A percentile compares a stretch with the other conserved stretches of the same genome.
These are phyloP conservation scores for Pythium dissotocum DNA, from an alignment of 352 stramenopile genomes.

Conservation along the genomic window DNA sequence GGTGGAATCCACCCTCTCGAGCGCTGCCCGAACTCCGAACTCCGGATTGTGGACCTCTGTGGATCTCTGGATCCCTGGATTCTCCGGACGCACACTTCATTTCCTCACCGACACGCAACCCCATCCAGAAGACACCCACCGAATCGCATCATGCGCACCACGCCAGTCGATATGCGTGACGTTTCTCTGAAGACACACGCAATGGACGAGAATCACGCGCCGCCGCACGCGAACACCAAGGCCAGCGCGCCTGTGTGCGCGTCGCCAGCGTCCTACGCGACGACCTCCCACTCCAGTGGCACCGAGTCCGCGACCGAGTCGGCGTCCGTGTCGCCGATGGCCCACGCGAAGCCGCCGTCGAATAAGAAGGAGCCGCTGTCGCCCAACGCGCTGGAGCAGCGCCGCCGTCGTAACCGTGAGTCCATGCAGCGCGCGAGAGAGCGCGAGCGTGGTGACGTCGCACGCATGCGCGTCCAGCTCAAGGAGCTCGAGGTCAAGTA, in stretches of 20 bases:
- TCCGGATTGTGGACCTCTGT: not conserved
- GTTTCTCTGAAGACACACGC: not conserved
- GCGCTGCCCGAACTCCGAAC: not conserved
- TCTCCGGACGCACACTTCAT: not conserved
- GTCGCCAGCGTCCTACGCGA: not conserved
- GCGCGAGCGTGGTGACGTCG: slow-evolving; percentile 38
- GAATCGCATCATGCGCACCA: not conserved
- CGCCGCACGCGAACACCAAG: not conserved
- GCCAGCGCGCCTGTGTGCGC: not conserved
- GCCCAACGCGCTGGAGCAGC: slow-evolving; percentile 33
- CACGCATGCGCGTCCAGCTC: slow-evolving; percentile 34
- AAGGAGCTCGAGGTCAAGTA: slow-evolving; percentile 44
- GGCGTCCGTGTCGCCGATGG: slow-evolving; percentile 1
- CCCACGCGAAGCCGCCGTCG: not conserved
- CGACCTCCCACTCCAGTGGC: slow-evolving; percentile 13
- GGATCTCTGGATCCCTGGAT: not conserved
- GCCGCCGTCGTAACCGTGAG: slow-evolving; percentile 45
- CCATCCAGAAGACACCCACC: not conserved
- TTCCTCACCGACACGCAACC: not conserved
- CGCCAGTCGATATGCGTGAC: not conserved
- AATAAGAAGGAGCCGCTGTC: slow-evolving; percentile 25
- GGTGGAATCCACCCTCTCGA: not conserved
- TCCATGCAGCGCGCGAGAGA: slow-evolving; percentile 44
- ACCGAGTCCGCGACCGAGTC: slow-evolving; percentile 17
- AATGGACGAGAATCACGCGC: not conserved